phyloP scores from a whole-genome alignment of 352 stramenopile genomes.

The Globisporangium ultimum region DNA sequence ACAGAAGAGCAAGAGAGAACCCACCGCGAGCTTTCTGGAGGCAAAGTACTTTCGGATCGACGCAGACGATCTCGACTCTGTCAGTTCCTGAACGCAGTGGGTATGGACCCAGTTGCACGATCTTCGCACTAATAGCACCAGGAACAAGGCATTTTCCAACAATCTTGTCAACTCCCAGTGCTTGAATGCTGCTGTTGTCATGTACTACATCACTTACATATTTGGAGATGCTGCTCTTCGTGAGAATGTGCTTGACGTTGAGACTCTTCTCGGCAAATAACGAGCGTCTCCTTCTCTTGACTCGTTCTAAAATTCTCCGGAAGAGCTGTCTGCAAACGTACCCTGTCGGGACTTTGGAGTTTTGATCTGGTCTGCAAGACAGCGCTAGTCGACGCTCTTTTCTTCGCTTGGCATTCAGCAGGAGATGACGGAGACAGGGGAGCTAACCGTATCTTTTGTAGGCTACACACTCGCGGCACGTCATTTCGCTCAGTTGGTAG shows the following conservation, averaged over 20 bases:
- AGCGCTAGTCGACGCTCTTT: neutral
- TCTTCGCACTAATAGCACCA: slow-evolving; percentile 8
- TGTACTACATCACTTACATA: slow-evolving; percentile 5
- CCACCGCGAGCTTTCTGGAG: slow-evolving; percentile 35
- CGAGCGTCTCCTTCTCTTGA: too few relatives aligned
- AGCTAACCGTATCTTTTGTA: slow-evolving; percentile 1
- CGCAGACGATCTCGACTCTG: slow-evolving; percentile 15
- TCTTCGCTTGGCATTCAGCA: neutral
- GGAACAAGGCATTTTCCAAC: neutral
- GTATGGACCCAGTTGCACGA: slow-evolving; percentile 41
- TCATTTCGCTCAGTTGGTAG: neutral
- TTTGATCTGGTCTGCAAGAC: neutral
- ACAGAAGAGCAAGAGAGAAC: neutral
- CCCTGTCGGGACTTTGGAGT: neutral
- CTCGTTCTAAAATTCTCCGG: neutral
- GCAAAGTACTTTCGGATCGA: slow-evolving; percentile 36
- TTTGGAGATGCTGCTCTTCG: neutral
- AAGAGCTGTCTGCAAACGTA: slow-evolving; percentile 4
- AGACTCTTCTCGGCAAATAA: neutral
- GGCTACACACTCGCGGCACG: neutral
- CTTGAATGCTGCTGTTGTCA: neutral
- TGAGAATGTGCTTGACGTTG: neutral
- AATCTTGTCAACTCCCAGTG: too few relatives aligned
- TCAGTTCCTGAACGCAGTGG: slow-evolving; percentile 47
- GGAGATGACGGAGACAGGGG: neutral